Evolutionary conservation across 2,329 filamentous ascomycete species (phyloP).

Genomic region (Botryotinia narcissicola): DNA sequence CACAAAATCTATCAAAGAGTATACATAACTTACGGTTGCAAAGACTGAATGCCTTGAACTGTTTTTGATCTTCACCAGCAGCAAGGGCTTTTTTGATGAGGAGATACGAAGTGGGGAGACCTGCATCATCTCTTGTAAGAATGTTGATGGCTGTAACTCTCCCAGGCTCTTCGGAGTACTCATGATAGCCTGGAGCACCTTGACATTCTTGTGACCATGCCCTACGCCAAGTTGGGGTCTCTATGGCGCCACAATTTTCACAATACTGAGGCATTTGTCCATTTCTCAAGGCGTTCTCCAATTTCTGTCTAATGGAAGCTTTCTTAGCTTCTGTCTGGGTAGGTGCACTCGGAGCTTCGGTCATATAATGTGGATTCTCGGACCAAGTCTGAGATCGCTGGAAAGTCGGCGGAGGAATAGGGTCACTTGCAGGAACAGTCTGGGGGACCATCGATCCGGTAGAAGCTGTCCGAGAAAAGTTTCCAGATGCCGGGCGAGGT

Average conservation of each 20-base stretch:
- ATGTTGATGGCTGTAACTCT: constrained; percentile 72
- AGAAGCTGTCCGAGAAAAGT: constrained; percentile 35
- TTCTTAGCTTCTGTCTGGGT: constrained; percentile 32
- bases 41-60: constrained; percentile 70
- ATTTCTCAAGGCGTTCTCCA: constrained; percentile 65
- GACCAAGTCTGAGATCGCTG: constrained; percentile 46
- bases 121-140: constrained; percentile 59
- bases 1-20: background rate
- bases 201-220: constrained; percentile 77
- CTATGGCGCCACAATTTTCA: constrained; percentile 88
- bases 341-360: constrained; percentile 34
- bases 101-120: constrained; percentile 65
- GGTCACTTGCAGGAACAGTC: constrained; percentile 51
- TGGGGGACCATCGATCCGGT: constrained; percentile 38
- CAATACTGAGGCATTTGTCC: constrained; percentile 88
- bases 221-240: constrained; percentile 95
- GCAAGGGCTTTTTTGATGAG: constrained; percentile 73
- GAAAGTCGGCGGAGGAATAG: constrained; percentile 44
- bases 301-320: constrained; percentile 47
- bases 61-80: constrained; percentile 59
- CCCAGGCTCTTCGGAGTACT: constrained; percentile 70
- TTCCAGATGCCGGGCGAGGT: constrained; percentile 45
- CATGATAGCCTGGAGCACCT: constrained; percentile 67
- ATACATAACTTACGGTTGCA: constrained; percentile 72
- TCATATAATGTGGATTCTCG: constrained; percentile 45